Percentiles rank a stretch among this genome's conserved stretches.
phyloP scores from a whole-genome alignment of 1,284 basidiomycete species.

The Ceratobasidium sp. region DNA sequence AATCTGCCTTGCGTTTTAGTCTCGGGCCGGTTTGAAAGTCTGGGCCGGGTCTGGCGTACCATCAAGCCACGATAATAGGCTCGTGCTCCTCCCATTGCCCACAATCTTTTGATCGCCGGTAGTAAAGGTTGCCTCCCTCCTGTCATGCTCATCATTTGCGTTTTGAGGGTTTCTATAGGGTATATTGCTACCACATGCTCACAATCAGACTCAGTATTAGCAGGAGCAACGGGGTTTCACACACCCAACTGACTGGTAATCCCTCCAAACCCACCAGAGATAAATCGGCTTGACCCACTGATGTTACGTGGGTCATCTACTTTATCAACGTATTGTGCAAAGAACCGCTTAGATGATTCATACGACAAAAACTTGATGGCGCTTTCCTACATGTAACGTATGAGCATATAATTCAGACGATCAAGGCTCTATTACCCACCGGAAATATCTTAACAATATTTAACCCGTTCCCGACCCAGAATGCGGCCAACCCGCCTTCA shows the following conservation, averaged over 20 bases:
- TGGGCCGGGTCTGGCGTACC: slow-evolving; percentile 57
- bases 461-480: slow-evolving; percentile 87
- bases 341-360: slow-evolving; percentile 94
- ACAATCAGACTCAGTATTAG: slow-evolving; percentile 40
- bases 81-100: slow-evolving; percentile 82
- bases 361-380: slow-evolving; percentile 99
- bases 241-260: slow-evolving; percentile 91
- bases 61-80: slow-evolving; percentile 93
- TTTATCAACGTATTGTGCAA: slow-evolving; percentile 91
- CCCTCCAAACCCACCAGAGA: slow-evolving; percentile 96
- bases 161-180: slow-evolving; percentile 90
- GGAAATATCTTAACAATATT: slow-evolving; percentile 93
- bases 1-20: slow-evolving; percentile 63
- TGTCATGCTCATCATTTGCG: slow-evolving; percentile 92
- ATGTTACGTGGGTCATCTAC: slow-evolving; percentile 92
- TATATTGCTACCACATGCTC: slow-evolving; percentile 73
- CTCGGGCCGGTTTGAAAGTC: slow-evolving; percentile 4
- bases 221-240: slow-evolving; percentile 51
- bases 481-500: slow-evolving; percentile 88
- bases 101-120: slow-evolving; percentile 71
- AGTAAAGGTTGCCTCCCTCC: slow-evolving; percentile 66
- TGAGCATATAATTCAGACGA: neutral
- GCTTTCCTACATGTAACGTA: slow-evolving; percentile 67
- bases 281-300: slow-evolving; percentile 90
- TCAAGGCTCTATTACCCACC: slow-evolving; percentile 52